phyloP scores from a whole-genome alignment of 306 rosid species.

The Aeschynomene evenia region DNA sequence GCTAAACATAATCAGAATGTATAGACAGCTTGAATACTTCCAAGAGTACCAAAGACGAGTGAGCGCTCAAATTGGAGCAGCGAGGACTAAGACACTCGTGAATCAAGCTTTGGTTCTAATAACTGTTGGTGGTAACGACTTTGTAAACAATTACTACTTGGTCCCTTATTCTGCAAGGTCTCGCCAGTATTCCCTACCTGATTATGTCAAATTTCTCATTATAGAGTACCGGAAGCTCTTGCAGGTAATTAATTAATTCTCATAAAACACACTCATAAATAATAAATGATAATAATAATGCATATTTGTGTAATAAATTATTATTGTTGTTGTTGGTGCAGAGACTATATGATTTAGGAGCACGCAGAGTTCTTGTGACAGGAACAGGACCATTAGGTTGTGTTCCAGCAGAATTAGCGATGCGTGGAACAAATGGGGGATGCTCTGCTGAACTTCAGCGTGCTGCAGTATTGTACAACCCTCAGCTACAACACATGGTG shows the following conservation, averaged over 20 bases:
- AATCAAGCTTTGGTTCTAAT: slow-evolving; percentile 57
- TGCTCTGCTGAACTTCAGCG: slow-evolving; percentile 65
- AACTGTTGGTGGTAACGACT: slow-evolving; percentile 69
- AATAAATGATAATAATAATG: neutral
- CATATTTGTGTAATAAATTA: neutral
- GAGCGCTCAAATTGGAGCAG: slow-evolving; percentile 38
- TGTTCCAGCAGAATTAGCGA: slow-evolving; percentile 73
- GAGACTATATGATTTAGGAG: slow-evolving; percentile 60
- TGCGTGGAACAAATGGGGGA: slow-evolving; percentile 49
- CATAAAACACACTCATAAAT: neutral
- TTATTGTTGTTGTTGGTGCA: too few species aligned
- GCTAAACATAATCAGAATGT: slow-evolving; percentile 67
- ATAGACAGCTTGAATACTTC: slow-evolving; percentile 57
- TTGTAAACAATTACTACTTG: slow-evolving; percentile 72
- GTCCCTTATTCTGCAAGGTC: slow-evolving; percentile 65
- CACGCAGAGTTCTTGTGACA: slow-evolving; percentile 66
- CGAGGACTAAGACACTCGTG: slow-evolving; percentile 36
- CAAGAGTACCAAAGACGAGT: slow-evolving; percentile 56
- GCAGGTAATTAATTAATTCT: slow-evolving; percentile 36
- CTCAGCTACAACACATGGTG: slow-evolving; percentile 60
- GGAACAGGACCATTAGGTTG: slow-evolving; percentile 81
- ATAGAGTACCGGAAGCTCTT: slow-evolving; percentile 59
- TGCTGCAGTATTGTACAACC: slow-evolving; percentile 65
- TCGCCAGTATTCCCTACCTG: slow-evolving; percentile 50
- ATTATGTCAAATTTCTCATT: slow-evolving; percentile 60